Evolutionary conservation across 2,329 filamentous ascomycete species (phyloP), one percentile per base, ranked within the genome.

Genomic region (Verticillium alfalfae): DNA sequence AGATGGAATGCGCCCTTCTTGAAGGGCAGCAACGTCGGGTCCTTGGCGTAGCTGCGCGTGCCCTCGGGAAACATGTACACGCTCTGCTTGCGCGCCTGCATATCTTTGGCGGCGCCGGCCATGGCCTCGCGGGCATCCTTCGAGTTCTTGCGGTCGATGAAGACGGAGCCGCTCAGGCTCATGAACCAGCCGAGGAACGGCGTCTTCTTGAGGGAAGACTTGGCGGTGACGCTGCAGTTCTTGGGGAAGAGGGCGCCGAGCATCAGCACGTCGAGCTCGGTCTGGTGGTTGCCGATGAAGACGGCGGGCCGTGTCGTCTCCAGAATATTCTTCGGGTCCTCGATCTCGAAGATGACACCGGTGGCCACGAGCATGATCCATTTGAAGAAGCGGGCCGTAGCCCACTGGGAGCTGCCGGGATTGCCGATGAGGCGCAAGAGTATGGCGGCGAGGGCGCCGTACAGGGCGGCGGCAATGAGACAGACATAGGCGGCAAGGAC

Each of bases 1-100:
- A 99, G 84, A 75, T 99, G 94, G 77, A 99, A 99, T 56, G 94
- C 95, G 63, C 95, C 95, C 81, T 99, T 99, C 80, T 99, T 99
- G 83, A 98, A 99, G n/a, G 93, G 91, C 60, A 98, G 81, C 69
- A 99, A 78, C 63, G 84, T 85, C 1, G 95, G 91, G 60, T 93
- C 88, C 69, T 89, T 86, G 62, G 90, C 84, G 78, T 98, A 97
- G 73, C 91, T 96, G 67, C 95, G 86, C 1, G 95, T 99, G 58
- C 95, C 95, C 79, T 99, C 95, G 63, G 91, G 90, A 76, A 94
- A 94, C 78, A 94, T 92, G 79, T 88, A 94, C 68, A 94, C 91
- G 75, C 84, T 91, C 80, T 93, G 90, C 66, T 79, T 83, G 70
- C 89, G 82, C 59, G 77, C 77, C 69, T 83, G 85, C 79, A 99